Percentiles rank a stretch among this genome's conserved stretches.
These are phyloP conservation scores for Toxoplasma gondii DNA, from an alignment of 169 alveolate genomes.

Conservation along the genomic window DNA sequence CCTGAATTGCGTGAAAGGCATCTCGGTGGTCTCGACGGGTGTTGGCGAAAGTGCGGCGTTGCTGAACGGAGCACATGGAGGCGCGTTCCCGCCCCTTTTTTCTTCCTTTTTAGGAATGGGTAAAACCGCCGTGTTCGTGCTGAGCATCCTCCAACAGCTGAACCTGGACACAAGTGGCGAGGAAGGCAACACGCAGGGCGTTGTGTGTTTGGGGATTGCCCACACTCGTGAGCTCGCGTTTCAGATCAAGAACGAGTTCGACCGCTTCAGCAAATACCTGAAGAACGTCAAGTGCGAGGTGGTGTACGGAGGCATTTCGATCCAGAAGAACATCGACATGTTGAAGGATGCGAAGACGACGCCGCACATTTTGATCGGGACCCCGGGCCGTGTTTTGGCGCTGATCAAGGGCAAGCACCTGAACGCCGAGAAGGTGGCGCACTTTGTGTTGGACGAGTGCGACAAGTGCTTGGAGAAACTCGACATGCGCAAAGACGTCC, in stretches of 20 bases:
- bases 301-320: constrained; percentile 98
- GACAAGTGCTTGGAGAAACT: constrained; percentile 98
- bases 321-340: constrained; percentile 91
- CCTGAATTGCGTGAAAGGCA: too few species aligned
- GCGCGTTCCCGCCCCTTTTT: too few species aligned
- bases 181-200: constrained; percentile 77
- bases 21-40: too few species aligned
- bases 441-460: constrained; percentile 99
- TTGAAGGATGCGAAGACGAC: constrained; percentile 90
- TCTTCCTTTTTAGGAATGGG: constrained; percentile 92
- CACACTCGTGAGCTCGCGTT: constrained; percentile 99
- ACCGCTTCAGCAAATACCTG: constrained; percentile 95
- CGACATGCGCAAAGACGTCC: constrained; percentile 99
- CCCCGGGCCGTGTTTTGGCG: constrained; percentile 99
- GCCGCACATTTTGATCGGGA: constrained; percentile 98
- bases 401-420: constrained; percentile 92
- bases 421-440: constrained; percentile 92
- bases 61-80: too few species aligned
- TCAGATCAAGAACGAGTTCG: constrained; percentile 99
- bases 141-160: constrained; percentile 96
- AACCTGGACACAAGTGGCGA: constrained; percentile 87
- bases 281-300: constrained; percentile 95
- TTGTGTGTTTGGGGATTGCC: constrained; percentile 90
- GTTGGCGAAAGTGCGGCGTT: too few species aligned
- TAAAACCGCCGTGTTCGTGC: constrained; percentile 99